These are phyloP conservation scores for Stromatinia cepivora DNA, from an alignment of 2,329 filamentous ascomycete species.

Conservation along the genomic window DNA sequence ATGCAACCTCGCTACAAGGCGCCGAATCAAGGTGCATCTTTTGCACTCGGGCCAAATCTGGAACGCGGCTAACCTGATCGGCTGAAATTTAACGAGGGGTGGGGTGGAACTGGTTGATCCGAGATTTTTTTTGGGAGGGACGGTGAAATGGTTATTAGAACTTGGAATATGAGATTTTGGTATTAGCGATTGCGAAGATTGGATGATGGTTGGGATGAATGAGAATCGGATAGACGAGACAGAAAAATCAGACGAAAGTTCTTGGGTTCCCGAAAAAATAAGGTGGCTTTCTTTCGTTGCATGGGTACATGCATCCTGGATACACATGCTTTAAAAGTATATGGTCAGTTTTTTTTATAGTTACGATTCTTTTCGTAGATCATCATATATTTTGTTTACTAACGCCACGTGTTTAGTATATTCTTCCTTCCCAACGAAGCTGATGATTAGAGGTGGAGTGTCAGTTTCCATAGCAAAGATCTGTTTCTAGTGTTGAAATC, in stretches of 20 bases:
- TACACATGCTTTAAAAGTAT: background rate
- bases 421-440: background rate
- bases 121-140: background rate
- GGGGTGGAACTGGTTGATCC: slow-evolving; percentile 2
- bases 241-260: background rate
- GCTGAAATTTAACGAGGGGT: slow-evolving; percentile 36
- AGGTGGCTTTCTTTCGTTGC: slow-evolving; percentile 5
- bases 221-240: background rate
- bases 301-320: background rate
- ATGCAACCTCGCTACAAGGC: slow-evolving; percentile 29
- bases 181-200: background rate
- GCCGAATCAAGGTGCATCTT: slow-evolving; percentile 28
- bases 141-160: background rate
- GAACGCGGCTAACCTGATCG: slow-evolving; percentile 35
- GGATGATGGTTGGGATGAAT: background rate
- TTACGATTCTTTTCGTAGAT: background rate
- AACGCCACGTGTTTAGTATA: slow-evolving; percentile 3
- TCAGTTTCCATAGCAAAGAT: background rate
- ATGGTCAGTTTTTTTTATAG: background rate
- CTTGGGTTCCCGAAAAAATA: background rate
- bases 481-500: background rate
- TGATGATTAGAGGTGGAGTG: slow-evolving; percentile 1
- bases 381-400: background rate
- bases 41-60: slow-evolving; percentile 6
- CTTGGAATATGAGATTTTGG: background rate